Evolutionary conservation across 1,284 basidiomycete genomes (phyloP), one percentile per base, ranked within the genome.

Genomic region (Puccinia brachypodii): DNA sequence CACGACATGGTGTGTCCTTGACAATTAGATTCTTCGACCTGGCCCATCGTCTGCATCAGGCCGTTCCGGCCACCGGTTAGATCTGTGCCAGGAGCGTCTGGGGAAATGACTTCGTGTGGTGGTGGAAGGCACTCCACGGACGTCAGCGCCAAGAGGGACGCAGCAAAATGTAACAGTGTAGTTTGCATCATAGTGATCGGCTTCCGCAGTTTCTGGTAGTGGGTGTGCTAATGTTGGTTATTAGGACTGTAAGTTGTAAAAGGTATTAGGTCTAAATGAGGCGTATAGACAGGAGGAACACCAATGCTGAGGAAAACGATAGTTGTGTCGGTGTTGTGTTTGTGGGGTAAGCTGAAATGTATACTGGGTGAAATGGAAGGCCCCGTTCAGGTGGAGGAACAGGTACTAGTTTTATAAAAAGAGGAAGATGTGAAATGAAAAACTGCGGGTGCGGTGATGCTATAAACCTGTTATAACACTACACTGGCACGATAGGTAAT

Each of bases 121-220:
- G 64, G 22, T 44, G 38, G 64, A 2, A 25, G 9, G 64, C 64
- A 68, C 11, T 68, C 19, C n/a, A 42, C 22, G 2, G 64, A 40
- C 19, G 28, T 1, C 4, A 68, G 14, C 22, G 7, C 28, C 2
- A 68, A 22, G 64, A 68, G 36, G n/a, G n/a, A 68, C n/a, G 8
- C 36, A 1, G 38, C 22, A 36, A 68, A 3, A 25, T 68, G 64
- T 25, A 68, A 0, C 38, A 68, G 13, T 44, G 40, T 25, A 44
- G 64, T 11, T 42, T 68, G 64, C 64, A 42, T 68, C 64, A 68
- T 68, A n/a, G n/a, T 38, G 64, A 25, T 42, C 9, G 64, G 28
- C 3, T n/a, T 25, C 53, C n/a, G n/a, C n/a, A 25, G n/a, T 8
- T 56, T 56, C 3, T 19, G n/a, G 11, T n/a, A n/a, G n/a, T n/a